A percentile compares a stretch with the other conserved stretches of the same genome.
Conservation (phyloP, 1,139 yeast species). For the Taphrina populina region DNA sequence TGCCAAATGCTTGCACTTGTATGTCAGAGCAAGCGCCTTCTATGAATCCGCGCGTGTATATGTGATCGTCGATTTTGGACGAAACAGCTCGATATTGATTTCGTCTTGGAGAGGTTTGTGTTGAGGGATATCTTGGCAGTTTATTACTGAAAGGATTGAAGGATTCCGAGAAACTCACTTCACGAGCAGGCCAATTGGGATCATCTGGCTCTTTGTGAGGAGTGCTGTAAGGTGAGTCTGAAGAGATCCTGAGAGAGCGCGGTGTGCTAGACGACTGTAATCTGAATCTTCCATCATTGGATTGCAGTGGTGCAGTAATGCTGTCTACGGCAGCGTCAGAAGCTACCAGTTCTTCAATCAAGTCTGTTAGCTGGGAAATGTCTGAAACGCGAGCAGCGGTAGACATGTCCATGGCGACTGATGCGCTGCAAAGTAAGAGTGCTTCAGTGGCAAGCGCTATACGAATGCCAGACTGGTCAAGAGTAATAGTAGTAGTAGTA, state of each 20-base stretch:
- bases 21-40: slow-evolving; percentile 54
- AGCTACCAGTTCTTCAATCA: slow-evolving; percentile 27
- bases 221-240: slow-evolving; percentile 22
- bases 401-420: too few species aligned
- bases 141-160: background rate
- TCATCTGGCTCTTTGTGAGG: slow-evolving; percentile 32
- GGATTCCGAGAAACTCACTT: slow-evolving; percentile 3
- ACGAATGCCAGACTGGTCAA: too few species aligned
- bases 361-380: slow-evolving; percentile 20
- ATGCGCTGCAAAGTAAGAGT: too few species aligned
- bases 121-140: slow-evolving; percentile 7
- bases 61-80: slow-evolving; percentile 32
- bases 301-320: background rate
- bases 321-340: slow-evolving; percentile 1
- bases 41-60: slow-evolving; percentile 38
- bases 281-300: background rate
- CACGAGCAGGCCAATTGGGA: slow-evolving; percentile 28
- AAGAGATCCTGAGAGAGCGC: background rate
- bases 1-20: slow-evolving; percentile 50
- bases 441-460: too few species aligned
- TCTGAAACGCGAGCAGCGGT: too few species aligned
- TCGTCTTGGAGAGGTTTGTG: slow-evolving; percentile 17
- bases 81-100: slow-evolving; percentile 11
- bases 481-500: too few species aligned
- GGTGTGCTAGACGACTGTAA: slow-evolving; percentile 2